phyloP scores from a whole-genome alignment of 768 basidiomycete species.

The Macrolepiota albuminosa region DNA sequence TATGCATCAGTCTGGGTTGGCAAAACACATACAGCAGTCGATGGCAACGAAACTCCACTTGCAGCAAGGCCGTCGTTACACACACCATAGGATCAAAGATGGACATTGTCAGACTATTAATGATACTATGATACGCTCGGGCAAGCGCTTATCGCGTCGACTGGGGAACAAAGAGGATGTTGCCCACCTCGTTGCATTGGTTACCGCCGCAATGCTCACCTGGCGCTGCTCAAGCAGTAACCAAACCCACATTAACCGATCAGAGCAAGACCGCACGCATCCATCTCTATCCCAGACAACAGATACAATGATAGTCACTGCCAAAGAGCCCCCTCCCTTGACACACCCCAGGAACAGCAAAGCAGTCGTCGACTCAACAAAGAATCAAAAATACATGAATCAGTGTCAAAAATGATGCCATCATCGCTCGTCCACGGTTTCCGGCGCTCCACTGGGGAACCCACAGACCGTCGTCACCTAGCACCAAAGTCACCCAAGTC shows the following conservation, averaged over 20 bases:
- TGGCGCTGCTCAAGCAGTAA: not conserved
- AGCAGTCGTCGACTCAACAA: no score
- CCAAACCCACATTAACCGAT: not conserved
- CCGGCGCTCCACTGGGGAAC: not conserved
- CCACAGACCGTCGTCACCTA: slow-evolving; percentile 3
- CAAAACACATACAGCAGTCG: not conserved
- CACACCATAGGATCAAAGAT: not conserved
- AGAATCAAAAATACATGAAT: no score
- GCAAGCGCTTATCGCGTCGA: not conserved
- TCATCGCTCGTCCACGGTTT: no score
- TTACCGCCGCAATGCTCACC: slow-evolving; percentile 26
- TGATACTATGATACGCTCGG: not conserved
- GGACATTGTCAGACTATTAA: not conserved
- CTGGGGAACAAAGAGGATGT: slow-evolving; percentile 14
- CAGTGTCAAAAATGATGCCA: no score
- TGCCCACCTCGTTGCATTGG: slow-evolving; percentile 24
- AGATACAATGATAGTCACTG: no score
- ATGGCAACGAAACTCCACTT: not conserved
- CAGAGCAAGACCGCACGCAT: no score
- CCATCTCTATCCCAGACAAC: not conserved
- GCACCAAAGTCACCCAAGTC: slow-evolving; percentile 19
- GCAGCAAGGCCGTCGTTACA: not conserved
- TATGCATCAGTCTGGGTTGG: not conserved
- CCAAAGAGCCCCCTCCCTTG: no score
- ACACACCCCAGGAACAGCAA: no score